Evolutionary conservation across 441 rosid genomes (phyloP).

Genomic region (Breynia disticha): DNA sequence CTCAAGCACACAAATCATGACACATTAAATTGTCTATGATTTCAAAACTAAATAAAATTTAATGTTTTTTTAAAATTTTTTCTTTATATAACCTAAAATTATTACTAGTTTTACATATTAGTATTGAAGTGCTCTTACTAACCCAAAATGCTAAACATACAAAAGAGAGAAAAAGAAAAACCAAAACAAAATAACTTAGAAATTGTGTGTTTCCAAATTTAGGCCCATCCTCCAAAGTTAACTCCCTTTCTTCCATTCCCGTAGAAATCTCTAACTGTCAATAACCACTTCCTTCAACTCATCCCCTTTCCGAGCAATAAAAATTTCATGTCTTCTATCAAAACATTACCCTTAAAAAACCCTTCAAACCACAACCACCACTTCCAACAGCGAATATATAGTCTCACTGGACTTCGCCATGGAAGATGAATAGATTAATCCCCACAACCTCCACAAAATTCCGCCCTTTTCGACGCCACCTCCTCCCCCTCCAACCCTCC

Average conservation of each 20-base stretch:
- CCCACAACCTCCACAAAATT: constrained; percentile 8
- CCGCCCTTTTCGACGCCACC: constrained; percentile 15
- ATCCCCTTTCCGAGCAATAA: not conserved
- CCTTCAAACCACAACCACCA: not conserved
- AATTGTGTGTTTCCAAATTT: no score
- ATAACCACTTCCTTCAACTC: constrained; percentile 2
- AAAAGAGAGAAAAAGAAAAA: no score
- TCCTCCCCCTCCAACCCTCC: not conserved
- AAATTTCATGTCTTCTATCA: not conserved
- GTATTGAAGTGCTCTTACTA: no score
- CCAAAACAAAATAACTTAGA: no score
- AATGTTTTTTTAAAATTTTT: no score
- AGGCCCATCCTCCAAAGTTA: constrained; percentile 14
- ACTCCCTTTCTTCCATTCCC: constrained; percentile 29
- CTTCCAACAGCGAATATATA: constrained; percentile 1
- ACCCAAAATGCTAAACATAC: no score
- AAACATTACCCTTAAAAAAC: no score
- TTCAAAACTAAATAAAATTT: no score
- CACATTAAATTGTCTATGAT: no score
- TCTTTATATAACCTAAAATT: no score
- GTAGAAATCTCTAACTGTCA: constrained; percentile 33
- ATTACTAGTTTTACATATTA: no score
- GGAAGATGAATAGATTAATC: constrained; percentile 19
- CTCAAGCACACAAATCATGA: no score
- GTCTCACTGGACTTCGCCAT: constrained; percentile 9